A percentile compares a stretch with the other conserved stretches of the same genome.
phyloP scores from a whole-genome alignment of 148 eudicot species.

The Polygonum aviculare region DNA sequence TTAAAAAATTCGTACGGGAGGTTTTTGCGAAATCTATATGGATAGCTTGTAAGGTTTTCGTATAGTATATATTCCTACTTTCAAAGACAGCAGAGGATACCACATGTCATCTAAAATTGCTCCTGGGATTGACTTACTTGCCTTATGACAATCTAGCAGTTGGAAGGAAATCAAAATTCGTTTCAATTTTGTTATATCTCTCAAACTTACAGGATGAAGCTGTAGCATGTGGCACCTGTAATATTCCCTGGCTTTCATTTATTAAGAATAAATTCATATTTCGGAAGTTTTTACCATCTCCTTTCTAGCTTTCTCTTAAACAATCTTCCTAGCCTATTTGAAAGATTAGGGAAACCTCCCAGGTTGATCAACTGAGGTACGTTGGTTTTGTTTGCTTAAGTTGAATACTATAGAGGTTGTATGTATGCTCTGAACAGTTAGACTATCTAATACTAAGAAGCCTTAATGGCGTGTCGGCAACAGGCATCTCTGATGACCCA shows the following conservation, averaged over 20 bases:
- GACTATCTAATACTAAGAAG: slow-evolving; percentile 5
- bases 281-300: neutral
- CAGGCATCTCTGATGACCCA: slow-evolving; percentile 28
- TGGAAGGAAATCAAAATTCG: neutral
- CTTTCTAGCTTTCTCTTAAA: neutral
- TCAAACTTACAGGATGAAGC: neutral
- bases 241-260: too few species aligned
- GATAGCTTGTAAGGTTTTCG: neutral
- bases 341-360: neutral
- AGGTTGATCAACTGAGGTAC: neutral
- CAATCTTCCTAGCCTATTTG: neutral
- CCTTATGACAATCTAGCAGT: neutral
- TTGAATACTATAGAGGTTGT: neutral
- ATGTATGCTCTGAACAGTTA: neutral
- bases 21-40: neutral
- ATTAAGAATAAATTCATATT: neutral
- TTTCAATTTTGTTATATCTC: neutral
- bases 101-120: neutral
- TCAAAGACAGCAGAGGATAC: neutral
- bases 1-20: too few species aligned
- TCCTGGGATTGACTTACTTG: neutral
- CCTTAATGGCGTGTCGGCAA: slow-evolving; percentile 29
- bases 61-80: neutral
- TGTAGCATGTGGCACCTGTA: too few species aligned
- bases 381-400: neutral